phyloP scores from a whole-genome alignment of 2,329 filamentous ascomycete genomes.

The Diaporthe caulivora region DNA sequence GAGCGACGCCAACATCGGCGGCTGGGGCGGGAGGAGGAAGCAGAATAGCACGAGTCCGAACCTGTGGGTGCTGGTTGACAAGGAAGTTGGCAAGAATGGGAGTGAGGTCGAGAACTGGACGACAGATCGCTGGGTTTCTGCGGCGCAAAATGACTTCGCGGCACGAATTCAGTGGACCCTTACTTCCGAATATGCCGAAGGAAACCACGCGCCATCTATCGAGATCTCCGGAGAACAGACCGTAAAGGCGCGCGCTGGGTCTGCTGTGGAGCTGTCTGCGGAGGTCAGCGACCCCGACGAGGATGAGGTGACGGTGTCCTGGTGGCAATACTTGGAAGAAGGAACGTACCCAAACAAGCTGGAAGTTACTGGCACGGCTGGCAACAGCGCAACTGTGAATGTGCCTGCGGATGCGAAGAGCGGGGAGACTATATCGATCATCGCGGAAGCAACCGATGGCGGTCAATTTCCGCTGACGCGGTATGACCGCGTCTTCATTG shows the following conservation, averaged over 20 bases:
- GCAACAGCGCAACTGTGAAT: not conserved
- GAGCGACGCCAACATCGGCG: not conserved
- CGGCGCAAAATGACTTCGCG: constrained; percentile 25
- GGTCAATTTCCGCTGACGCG: constrained; percentile 22
- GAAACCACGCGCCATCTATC: constrained; percentile 2
- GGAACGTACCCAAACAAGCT: not conserved
- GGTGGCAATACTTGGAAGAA: constrained; percentile 24
- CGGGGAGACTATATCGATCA: constrained; percentile 26
- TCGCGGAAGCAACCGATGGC: constrained; percentile 13
- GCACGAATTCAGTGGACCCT: constrained; percentile 24
- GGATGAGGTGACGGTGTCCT: not conserved
- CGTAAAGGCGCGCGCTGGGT: not conserved
- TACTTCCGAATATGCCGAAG: not conserved
- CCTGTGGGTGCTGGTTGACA: constrained; percentile 8
- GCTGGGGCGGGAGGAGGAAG: constrained; percentile 14
- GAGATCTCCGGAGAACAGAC: not conserved
- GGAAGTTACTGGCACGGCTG: not conserved
- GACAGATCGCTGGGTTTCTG: not conserved
- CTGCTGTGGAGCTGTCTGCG: not conserved
- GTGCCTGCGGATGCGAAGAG: constrained; percentile 13
- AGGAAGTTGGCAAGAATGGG: not conserved
- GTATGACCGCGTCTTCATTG: constrained; percentile 1
- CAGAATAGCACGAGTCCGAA: constrained; percentile 2
- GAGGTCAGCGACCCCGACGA: not conserved
- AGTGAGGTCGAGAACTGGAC: not conserved